Base-by-base conservation (phyloP, 768 basidiomycete species). In the Leccinum obscurum region DNA sequence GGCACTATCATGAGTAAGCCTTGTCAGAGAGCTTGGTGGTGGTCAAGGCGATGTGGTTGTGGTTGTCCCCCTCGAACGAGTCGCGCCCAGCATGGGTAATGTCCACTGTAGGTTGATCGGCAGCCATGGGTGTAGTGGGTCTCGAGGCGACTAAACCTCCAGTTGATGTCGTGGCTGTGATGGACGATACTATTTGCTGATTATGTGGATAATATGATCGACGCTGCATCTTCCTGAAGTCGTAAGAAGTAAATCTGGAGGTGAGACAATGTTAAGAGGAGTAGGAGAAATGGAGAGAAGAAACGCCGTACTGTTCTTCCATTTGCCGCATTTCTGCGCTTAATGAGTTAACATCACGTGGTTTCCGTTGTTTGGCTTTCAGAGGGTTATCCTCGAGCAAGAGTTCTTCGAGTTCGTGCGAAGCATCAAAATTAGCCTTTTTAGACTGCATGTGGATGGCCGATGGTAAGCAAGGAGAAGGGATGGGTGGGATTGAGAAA, bases 401-500 rank as follows among this genome's bases (percentile, higher is more conserved):
- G 22, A 99, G 81, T 76, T 99, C 96, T 70, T 99, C 96, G 37
- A 99, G 78, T 75, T 99, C 96, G 70, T 98, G 95, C 13, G 96
- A 98, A 28, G 96, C 95, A 71, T 99, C 96, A 71, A 99, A 99
- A 75, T 99, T 98, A 32, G 96, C 94, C 76, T 97, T 97, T 79
- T 98, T 98, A n/a, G 89, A 88, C 95, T 98, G 69, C 6, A 0
- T 8, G 15, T n/a, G 51, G 60, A 50, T 57, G 34, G 6, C 11
- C 11, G 15, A 64, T 57, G n/a, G 58, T 60, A 57, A 55, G 56
- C 35, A 37, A 13, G 22, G 22, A 32, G 22, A 48, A 50, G 22
- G 51, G 26, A 48, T 15, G 15, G 4, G 4, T 24, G 20, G 39
- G 62, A 52, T 28, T 58, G 10, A 30, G 20, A n/a, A 56, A 60